A percentile compares a stretch with the other conserved stretches of the same genome.
These are phyloP conservation scores for Cytospora schulzeri DNA, from an alignment of 2,329 filamentous ascomycete species.

Conservation along the genomic window DNA sequence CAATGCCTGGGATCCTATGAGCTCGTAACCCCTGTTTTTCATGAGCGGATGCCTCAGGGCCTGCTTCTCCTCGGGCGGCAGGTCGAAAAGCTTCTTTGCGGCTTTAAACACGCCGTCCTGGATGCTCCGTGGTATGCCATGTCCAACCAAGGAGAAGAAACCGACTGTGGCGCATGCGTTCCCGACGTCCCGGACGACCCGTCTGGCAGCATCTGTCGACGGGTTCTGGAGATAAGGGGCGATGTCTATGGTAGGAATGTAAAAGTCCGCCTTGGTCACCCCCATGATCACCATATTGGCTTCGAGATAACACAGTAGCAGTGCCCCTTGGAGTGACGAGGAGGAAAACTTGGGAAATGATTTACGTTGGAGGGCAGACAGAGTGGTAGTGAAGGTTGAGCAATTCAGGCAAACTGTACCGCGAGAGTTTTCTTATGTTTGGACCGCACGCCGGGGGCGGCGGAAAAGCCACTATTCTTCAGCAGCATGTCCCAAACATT, in stretches of 20 bases:
- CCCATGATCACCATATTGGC: background rate
- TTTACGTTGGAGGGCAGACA: background rate
- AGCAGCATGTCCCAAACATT: background rate
- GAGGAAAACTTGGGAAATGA: background rate
- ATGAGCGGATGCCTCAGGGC: conserved; percentile 34
- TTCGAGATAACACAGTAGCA: background rate
- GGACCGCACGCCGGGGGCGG: background rate
- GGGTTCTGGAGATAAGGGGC: conserved; percentile 37
- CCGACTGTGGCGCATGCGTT: conserved; percentile 37
- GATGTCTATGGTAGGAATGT: conserved; percentile 40
- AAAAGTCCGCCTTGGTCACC: conserved; percentile 6
- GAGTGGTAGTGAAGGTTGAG: background rate
- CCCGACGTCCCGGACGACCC: conserved; percentile 37
- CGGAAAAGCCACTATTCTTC: background rate
- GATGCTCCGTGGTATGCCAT: conserved; percentile 31
- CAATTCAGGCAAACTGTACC: background rate
- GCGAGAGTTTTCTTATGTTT: background rate
- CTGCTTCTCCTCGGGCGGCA: conserved; percentile 48
- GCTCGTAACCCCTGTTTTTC: conserved; percentile 52
- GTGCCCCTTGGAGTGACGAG: background rate
- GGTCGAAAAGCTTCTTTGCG: conserved; percentile 49
- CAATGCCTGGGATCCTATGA: conserved; percentile 47
- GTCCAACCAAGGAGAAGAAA: conserved; percentile 37
- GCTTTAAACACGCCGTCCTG: conserved; percentile 30
- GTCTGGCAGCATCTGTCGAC: conserved; percentile 32